Base-by-base conservation (phyloP, 2,329 filamentous ascomycete genomes). In the Hymenoscyphus fructigenus region DNA sequence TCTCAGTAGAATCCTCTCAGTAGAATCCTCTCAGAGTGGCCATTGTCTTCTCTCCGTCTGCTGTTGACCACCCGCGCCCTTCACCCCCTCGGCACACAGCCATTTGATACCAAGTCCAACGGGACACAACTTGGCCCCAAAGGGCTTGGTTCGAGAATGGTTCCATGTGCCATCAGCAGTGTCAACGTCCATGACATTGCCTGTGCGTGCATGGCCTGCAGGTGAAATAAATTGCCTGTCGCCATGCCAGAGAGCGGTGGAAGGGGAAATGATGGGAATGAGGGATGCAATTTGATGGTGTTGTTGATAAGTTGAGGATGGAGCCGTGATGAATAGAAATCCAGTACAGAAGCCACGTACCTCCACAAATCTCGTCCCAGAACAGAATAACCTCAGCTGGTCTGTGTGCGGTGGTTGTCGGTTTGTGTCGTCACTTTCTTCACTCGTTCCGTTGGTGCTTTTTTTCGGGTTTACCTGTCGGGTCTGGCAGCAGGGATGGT, bases 141-240 rank as follows among this genome's bases (percentile, higher is more conserved):
- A 58, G 53, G 65, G 63, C 50, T 61, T 65, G 62, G 65, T 63
- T 20, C 10, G 20, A 50, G 44, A 50, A 50, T 50, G 44, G 44
- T 57, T 66, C 65, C 60, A 60, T 63, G 62, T 38, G 57, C 57
- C 57, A 36, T 17, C 29, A 44, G 41, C 41, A 44, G 41, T n/a
- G 41, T 44, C 41, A 44, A 44, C 20, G 41, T 44, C 17, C 17
- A 44, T 44, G 29, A 59, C 17, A 59, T 34, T 62, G 44, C 50
- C 57, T 65, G 63, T 36, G 57, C 53, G 23, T 65, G 64, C 65
- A 65, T 64, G 62, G 63, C 65, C 59, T 23, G 47, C 20, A 34
- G 14, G 23, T 15, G 47, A 29, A 34, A 44, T 59, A 59, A 15
- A 59, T 63, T 57, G 62, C 50, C 5, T 17, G 41, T 44, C 41